Evolutionary conservation across 1,284 basidiomycete species (phyloP).

Genomic region (Moesziomyces sp.): DNA sequence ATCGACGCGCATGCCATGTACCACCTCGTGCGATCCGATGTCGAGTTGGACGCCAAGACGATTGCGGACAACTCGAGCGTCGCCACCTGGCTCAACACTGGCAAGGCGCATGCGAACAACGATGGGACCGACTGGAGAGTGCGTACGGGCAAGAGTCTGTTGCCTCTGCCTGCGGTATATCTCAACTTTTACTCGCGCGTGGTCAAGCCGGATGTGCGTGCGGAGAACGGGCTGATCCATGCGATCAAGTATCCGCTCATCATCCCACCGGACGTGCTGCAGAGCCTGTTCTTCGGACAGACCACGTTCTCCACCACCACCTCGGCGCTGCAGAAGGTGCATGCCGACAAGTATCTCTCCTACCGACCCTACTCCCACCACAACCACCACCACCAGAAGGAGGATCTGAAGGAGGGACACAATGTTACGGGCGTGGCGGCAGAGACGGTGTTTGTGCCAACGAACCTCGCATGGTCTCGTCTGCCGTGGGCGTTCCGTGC

Average conservation of each 20-base stretch:
- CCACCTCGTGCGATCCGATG: conserved; percentile 73
- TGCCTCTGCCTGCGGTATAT: conserved; percentile 69
- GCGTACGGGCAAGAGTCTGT: conserved; percentile 70
- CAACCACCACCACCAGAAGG: conserved; percentile 69
- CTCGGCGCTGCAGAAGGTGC: conserved; percentile 51
- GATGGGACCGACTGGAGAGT: conserved; percentile 74
- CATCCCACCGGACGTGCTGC: conserved; percentile 75
- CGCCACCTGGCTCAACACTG: conserved; percentile 72
- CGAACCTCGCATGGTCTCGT: conserved; percentile 74
- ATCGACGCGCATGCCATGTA: conserved; percentile 75
- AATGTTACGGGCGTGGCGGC: conserved; percentile 70
- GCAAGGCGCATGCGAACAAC: conserved; percentile 29
- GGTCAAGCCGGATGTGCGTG: conserved; percentile 67
- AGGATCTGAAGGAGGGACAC: conserved; percentile 66
- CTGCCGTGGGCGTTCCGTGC: conserved; percentile 74
- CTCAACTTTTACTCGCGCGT: conserved; percentile 75
- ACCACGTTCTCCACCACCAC: conserved; percentile 73
- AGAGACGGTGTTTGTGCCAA: conserved; percentile 76
- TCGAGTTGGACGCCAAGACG: conserved; percentile 67
- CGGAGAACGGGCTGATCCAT: conserved; percentile 77
- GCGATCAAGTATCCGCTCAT: conserved; percentile 74
- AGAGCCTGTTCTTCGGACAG: conserved; percentile 73
- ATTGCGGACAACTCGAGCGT: conserved; percentile 75
- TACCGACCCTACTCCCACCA: conserved; percentile 71
- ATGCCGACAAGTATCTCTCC: conserved; percentile 32